Conservation (phyloP, 1,284 basidiomycete genomes). For the Coniophora puteana region DNA sequence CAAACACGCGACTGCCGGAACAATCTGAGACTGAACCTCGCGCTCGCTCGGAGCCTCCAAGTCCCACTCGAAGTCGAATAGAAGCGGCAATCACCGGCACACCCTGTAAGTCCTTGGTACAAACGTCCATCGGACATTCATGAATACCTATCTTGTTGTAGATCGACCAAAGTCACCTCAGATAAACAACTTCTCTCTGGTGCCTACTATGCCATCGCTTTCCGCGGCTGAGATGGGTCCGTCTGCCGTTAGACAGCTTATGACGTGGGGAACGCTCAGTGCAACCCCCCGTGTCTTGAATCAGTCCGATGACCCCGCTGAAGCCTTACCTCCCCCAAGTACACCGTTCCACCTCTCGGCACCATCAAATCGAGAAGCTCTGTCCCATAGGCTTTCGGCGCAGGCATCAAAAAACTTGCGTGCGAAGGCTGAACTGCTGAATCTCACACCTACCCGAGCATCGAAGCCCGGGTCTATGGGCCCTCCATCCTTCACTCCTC, state of each 20-base stretch:
- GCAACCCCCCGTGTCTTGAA: conserved; percentile 84
- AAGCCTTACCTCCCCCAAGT: conserved; percentile 38
- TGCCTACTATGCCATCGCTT: conserved; percentile 84
- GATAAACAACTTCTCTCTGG: conserved; percentile 60
- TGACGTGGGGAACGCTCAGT: conserved; percentile 91
- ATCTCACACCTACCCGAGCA: conserved; percentile 25
- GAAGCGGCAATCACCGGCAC: conserved; percentile 86
- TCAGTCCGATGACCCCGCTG: conserved; percentile 52
- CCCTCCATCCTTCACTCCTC: conserved; percentile 68
- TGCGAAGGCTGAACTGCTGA: conserved; percentile 60
- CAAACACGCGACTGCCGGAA: conserved; percentile 76
- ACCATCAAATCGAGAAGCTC: conserved; percentile 67
- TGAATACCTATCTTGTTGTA: conserved; percentile 24
- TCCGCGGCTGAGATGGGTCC: conserved; percentile 77
- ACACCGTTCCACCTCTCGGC: conserved; percentile 73
- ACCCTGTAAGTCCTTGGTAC: conserved; percentile 59
- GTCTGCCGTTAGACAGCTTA: conserved; percentile 76
- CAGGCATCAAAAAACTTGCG: conserved; percentile 67
- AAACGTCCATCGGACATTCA: too few relatives aligned
- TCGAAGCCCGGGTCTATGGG: conserved; percentile 52
- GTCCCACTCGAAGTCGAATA: conserved; percentile 84
- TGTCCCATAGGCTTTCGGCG: conserved; percentile 76
- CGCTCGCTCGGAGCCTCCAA: conserved; percentile 63
- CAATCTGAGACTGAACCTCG: conserved; percentile 47
- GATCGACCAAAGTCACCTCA: conserved; percentile 59